These are phyloP conservation scores for Adansonia madagascariensis DNA, from an alignment of 441 rosid species.

Conservation along the genomic window DNA sequence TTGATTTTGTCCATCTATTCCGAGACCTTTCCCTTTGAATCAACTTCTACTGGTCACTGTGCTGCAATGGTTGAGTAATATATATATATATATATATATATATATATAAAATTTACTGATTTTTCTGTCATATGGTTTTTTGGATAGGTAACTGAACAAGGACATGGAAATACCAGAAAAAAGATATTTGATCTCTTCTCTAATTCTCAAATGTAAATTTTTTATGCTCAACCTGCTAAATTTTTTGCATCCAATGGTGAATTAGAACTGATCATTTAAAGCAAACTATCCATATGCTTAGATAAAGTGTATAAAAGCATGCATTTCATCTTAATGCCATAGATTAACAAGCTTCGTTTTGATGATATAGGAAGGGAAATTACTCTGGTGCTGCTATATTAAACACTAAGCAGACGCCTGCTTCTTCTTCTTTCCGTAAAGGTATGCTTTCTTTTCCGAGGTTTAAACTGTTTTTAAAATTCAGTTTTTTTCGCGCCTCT, in stretches of 20 bases:
- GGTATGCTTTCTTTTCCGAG: not conserved
- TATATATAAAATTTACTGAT: not conserved
- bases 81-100: too few relatives aligned
- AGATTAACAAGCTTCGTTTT: constrained; percentile 8
- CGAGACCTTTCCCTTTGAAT: too few relatives aligned
- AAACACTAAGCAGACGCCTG: not conserved
- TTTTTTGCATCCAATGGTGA: not conserved
- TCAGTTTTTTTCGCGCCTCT: constrained; percentile 12
- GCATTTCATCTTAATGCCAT: not conserved
- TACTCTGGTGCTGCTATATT: not conserved
- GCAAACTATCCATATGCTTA: not conserved
- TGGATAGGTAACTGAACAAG: constrained; percentile 14
- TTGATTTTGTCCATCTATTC: not conserved
- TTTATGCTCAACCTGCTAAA: not conserved
- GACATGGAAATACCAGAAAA: not conserved
- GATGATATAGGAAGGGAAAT: not conserved
- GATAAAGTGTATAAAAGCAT: not conserved
- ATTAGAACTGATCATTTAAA: constrained; percentile 1
- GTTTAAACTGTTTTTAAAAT: constrained; percentile 9
- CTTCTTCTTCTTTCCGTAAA: constrained; percentile 1
- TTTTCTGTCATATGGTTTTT: not conserved
- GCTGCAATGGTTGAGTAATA: not conserved
- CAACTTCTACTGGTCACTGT: not conserved
- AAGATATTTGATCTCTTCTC: not conserved
- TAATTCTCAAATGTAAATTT: constrained; percentile 8